Conservation (phyloP, 2,329 filamentous ascomycete species). For the Lachnellula occidentalis region DNA sequence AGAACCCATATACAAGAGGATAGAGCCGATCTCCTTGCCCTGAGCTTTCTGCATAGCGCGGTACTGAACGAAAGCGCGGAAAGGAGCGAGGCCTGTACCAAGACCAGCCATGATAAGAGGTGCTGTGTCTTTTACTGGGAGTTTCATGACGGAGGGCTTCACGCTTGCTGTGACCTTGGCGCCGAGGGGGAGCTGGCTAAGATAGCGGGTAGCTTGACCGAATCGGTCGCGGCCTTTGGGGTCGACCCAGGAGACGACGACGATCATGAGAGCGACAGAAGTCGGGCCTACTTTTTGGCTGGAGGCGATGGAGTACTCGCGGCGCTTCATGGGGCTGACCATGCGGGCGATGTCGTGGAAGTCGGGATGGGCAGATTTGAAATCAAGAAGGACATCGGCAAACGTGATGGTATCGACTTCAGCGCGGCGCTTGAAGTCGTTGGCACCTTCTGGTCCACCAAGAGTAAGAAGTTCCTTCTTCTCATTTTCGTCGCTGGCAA, state of each 20-base stretch:
- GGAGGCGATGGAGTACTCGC: constrained; percentile 98
- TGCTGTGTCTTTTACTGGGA: constrained; percentile 80
- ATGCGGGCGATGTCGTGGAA: constrained; percentile 88
- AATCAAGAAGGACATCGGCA: constrained; percentile 85
- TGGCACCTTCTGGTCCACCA: constrained; percentile 70
- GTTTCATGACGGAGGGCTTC: constrained; percentile 98
- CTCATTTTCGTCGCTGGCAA: constrained; percentile 76
- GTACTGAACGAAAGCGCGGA: constrained; percentile 98
- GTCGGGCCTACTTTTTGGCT: constrained; percentile 90
- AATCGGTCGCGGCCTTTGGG: constrained; percentile 80
- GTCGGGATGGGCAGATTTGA: constrained; percentile 77
- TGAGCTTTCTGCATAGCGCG: constrained; percentile 97
- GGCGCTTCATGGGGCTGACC: constrained; percentile 85
- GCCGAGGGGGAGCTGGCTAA: constrained; percentile 70
- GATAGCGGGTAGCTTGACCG: constrained; percentile 88
- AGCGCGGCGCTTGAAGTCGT: constrained; percentile 85
- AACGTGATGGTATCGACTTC: constrained; percentile 91
- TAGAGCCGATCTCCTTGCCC: constrained; percentile 88
- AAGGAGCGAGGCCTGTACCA: constrained; percentile 96
- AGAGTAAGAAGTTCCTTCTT: constrained; percentile 74
- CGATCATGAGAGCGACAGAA: constrained; percentile 90
- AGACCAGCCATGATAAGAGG: constrained; percentile 98
- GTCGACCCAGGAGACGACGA: constrained; percentile 95
- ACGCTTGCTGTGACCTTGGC: constrained; percentile 83
- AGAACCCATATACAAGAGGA: constrained; percentile 93